Percentiles rank a stretch among this genome's conserved stretches.
phyloP scores from a whole-genome alignment of 805 yeast genomes.

The Metschnikowia reukaufii region DNA sequence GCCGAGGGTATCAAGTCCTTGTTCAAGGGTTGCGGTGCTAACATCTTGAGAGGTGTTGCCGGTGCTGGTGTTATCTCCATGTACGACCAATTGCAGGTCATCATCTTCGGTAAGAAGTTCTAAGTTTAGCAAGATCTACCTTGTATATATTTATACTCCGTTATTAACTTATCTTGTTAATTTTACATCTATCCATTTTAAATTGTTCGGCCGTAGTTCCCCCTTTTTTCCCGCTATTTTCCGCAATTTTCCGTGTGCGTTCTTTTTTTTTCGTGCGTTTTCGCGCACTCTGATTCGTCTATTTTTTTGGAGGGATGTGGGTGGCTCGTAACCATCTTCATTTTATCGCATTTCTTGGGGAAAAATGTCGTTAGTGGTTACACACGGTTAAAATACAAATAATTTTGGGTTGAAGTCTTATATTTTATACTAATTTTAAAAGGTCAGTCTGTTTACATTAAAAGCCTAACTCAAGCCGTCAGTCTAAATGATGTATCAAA shows the following conservation, averaged over 20 bases:
- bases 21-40: constrained; percentile 99
- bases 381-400: not conserved
- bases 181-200: constrained; percentile 6
- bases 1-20: constrained; percentile 92
- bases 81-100: constrained; percentile 95
- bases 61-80: constrained; percentile 99
- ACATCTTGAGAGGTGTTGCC: constrained; percentile 99
- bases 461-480: not conserved
- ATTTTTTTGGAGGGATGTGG: not conserved
- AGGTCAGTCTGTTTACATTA: not conserved
- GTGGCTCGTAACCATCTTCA: constrained; percentile 2
- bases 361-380: not conserved
- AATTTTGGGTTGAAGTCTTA: not conserved
- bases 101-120: constrained; percentile 95
- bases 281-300: constrained; percentile 10
- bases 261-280: not conserved
- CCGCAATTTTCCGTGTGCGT: not conserved
- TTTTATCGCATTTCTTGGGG: not conserved
- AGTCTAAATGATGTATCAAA: constrained; percentile 9
- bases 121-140: constrained; percentile 19
- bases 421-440: not conserved
- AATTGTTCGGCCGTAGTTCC: not conserved
- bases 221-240: not conserved
- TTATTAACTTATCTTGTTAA: constrained; percentile 17
- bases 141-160: constrained; percentile 22